phyloP scores from a whole-genome alignment of 805 yeast species.

The Myxozyma mucilagina region DNA sequence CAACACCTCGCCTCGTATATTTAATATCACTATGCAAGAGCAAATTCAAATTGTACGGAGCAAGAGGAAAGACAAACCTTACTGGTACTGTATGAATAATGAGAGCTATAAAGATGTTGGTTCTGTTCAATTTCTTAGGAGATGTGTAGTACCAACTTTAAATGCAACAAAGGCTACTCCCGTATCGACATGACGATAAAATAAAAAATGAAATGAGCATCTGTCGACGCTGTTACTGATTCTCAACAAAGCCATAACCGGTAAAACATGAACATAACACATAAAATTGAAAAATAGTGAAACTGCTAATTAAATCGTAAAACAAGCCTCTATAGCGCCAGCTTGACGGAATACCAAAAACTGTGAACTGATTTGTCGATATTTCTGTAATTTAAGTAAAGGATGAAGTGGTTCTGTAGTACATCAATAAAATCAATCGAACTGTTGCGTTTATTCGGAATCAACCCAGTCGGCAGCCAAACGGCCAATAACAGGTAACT shows the following conservation, averaged over 20 bases:
- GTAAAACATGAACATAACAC: background rate
- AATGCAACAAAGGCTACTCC: background rate
- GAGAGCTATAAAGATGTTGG: background rate
- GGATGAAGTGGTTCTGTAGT: too few relatives aligned
- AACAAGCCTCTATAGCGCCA: background rate
- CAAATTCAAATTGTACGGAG: background rate
- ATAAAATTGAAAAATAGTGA: background rate
- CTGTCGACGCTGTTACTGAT: too few relatives aligned
- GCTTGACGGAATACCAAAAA: background rate
- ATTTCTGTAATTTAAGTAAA: too few relatives aligned
- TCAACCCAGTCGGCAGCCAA: slow-evolving; percentile 32
- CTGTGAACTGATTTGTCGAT: background rate
- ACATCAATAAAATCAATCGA: too few relatives aligned
- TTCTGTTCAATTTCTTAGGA: background rate
- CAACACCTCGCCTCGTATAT: background rate
- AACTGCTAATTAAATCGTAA: background rate
- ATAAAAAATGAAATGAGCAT: too few relatives aligned
- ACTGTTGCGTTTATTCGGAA: slow-evolving; percentile 16
- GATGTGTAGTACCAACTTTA: background rate
- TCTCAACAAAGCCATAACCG: too few relatives aligned
- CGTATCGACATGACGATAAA: too few relatives aligned
- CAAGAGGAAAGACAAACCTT: background rate
- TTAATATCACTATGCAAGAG: background rate
- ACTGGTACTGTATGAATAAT: background rate
- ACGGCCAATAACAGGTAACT: slow-evolving; percentile 29